phyloP scores from a whole-genome alignment of 768 basidiomycete genomes.

The Lactarius trivialis region DNA sequence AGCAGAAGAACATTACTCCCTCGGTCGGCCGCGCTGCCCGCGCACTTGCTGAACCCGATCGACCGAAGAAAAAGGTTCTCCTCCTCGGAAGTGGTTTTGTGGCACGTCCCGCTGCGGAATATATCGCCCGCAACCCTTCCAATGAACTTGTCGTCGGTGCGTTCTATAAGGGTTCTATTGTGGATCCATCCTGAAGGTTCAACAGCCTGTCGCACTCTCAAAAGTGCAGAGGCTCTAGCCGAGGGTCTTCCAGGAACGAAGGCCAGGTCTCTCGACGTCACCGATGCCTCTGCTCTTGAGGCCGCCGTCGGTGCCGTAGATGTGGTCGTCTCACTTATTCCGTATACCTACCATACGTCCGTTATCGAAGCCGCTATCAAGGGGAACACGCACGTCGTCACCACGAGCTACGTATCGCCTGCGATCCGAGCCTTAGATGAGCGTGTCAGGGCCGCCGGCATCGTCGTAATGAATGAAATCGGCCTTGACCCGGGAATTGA shows the following conservation, averaged over 20 bases:
- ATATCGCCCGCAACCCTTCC: slow-evolving; percentile 71
- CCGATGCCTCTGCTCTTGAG: slow-evolving; percentile 63
- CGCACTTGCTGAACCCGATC: slow-evolving; percentile 36
- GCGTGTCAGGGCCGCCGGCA: slow-evolving; percentile 78
- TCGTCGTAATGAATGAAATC: slow-evolving; percentile 95
- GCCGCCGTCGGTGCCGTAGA: slow-evolving; percentile 78
- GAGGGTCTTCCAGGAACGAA: slow-evolving; percentile 62
- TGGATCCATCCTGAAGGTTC: not conserved
- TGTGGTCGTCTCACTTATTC: slow-evolving; percentile 93
- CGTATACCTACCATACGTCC: slow-evolving; percentile 82
- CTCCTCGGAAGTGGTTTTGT: slow-evolving; percentile 95
- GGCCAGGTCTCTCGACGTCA: slow-evolving; percentile 79
- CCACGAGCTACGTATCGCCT: slow-evolving; percentile 90
- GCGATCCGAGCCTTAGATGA: slow-evolving; percentile 84
- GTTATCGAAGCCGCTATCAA: slow-evolving; percentile 91
- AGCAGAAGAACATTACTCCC: slow-evolving; percentile 65
- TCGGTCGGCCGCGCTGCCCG: slow-evolving; percentile 62
- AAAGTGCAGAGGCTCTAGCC: slow-evolving; percentile 62
- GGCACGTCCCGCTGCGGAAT: slow-evolving; percentile 94
- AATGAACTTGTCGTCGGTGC: slow-evolving; percentile 82
- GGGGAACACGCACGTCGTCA: slow-evolving; percentile 88
- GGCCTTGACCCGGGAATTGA: slow-evolving; percentile 96
- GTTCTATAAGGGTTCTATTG: slow-evolving; percentile 23
- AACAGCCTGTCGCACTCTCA: slow-evolving; percentile 82
- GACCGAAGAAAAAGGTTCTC: slow-evolving; percentile 66